phyloP scores from a whole-genome alignment of 2,329 filamentous ascomycete genomes.

The Penicillium sclerotigenum region DNA sequence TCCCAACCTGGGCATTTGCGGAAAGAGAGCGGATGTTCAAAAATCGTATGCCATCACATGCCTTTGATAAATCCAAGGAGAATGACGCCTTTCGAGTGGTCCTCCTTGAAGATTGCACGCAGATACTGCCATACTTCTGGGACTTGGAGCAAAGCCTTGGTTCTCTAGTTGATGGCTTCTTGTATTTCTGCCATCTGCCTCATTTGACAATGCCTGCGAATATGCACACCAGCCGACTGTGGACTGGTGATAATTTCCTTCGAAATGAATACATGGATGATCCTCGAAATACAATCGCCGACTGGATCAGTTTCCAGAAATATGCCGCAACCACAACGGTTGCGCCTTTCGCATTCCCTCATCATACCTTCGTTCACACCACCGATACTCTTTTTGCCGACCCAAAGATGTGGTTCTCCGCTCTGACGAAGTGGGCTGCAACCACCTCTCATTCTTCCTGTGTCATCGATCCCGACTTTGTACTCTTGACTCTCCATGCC shows the following conservation, averaged over 20 bases:
- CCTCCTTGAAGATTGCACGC: conserved; percentile 71
- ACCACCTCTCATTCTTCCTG: conserved; percentile 29
- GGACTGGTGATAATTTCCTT: conserved; percentile 55
- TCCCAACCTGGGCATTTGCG: conserved; percentile 47
- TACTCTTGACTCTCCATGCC: conserved; percentile 55
- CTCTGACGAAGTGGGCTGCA: conserved; percentile 34
- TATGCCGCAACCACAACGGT: conserved; percentile 9
- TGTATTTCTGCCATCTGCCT: conserved; percentile 66
- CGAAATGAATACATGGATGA: conserved; percentile 40
- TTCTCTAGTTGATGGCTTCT: conserved; percentile 65
- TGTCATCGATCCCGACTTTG: conserved; percentile 45
- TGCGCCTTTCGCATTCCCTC: conserved; percentile 35
- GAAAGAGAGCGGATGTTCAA: conserved; percentile 53
- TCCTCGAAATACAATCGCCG: conserved; percentile 20
- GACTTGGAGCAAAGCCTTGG: conserved; percentile 32
- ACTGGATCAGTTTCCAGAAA: conserved; percentile 25
- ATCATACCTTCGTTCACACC: conserved; percentile 42
- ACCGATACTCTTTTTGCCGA: conserved; percentile 55
- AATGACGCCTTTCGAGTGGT: conserved; percentile 82
- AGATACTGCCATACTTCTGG: conserved; percentile 51
- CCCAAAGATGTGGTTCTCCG: conserved; percentile 48
- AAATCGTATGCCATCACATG: conserved; percentile 65
- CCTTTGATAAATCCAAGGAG: conserved; percentile 69
- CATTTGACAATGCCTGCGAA: conserved; percentile 39
- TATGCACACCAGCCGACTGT: conserved; percentile 33